Evolutionary conservation across 306 rosid genomes (phyloP).

Genomic region (Fagus sylvatica): DNA sequence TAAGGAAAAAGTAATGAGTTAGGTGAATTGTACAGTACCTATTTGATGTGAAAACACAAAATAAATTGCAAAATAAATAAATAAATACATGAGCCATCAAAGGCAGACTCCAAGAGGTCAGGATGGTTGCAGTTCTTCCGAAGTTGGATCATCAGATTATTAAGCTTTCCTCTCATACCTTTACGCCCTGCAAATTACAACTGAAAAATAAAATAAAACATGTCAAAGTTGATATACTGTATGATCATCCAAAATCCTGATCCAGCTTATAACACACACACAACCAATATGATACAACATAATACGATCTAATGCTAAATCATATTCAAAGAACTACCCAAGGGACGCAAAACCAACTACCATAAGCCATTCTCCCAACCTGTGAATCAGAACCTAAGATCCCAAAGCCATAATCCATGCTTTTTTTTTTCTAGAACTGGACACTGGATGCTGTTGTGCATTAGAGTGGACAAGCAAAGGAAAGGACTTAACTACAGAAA

Average conservation of each 20-base stretch:
- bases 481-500: background rate
- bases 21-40: constrained; percentile 15
- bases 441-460: background rate
- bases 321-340: background rate
- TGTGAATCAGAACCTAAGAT: background rate
- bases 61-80: constrained; percentile 21
- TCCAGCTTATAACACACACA: background rate
- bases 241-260: constrained; percentile 1
- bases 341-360: background rate
- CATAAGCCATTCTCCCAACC: background rate
- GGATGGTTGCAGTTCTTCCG: constrained; percentile 98
- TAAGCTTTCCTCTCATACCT: constrained; percentile 31
- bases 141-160: constrained; percentile 78
- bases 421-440: background rate
- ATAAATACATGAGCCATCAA: constrained; percentile 57
- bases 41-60: constrained; percentile 18
- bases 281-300: background rate
- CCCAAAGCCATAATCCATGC: background rate
- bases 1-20: constrained; percentile 20
- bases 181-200: constrained; percentile 46
- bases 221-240: background rate
- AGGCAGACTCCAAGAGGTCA: constrained; percentile 69
- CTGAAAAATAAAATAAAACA: background rate
- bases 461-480: background rate
- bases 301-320: background rate